phyloP scores from a whole-genome alignment of 1,284 basidiomycete species.

The Apiotrichum porosum region DNA sequence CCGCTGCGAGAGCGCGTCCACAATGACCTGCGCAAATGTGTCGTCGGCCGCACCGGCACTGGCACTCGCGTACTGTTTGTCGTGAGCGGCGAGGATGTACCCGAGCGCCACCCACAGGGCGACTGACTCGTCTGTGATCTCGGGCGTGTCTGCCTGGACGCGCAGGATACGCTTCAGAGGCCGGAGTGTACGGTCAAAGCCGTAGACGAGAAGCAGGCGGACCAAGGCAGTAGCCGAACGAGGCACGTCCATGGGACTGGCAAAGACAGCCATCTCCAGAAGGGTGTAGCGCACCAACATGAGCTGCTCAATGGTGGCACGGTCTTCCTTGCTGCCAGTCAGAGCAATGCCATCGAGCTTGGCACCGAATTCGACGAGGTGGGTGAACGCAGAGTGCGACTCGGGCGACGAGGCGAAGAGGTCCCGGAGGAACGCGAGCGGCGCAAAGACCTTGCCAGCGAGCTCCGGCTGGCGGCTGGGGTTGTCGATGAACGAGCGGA shows the following conservation, averaged over 20 bases:
- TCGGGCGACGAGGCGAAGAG: constrained; percentile 6
- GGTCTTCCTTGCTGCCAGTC: constrained; percentile 5
- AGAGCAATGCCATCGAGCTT: constrained; percentile 21
- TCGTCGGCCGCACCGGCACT: constrained; percentile 25
- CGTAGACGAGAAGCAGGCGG: constrained; percentile 55
- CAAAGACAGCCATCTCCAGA: constrained; percentile 54
- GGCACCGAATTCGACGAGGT: neutral
- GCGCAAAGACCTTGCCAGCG: neutral
- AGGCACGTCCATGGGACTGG: constrained; percentile 3
- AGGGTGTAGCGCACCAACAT: constrained; percentile 59
- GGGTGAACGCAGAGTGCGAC: neutral
- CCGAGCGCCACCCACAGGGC: constrained; percentile 75
- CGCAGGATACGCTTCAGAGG: constrained; percentile 43
- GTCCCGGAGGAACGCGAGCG: constrained; percentile 23
- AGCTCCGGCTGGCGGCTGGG: constrained; percentile 1
- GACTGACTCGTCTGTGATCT: constrained; percentile 53
- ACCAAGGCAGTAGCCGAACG: constrained; percentile 49
- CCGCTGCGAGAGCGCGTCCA: constrained; percentile 35
- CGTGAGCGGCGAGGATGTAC: constrained; percentile 51
- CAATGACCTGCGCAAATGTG: constrained; percentile 48
- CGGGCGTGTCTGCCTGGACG: constrained; percentile 40
- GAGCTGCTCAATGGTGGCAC: constrained; percentile 19
- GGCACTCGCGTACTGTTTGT: neutral
- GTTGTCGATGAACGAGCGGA: constrained; percentile 15
- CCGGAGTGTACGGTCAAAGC: constrained; percentile 55